Evolutionary conservation across 345 rosid genomes (phyloP).

Genomic region (Camelina laxa): DNA sequence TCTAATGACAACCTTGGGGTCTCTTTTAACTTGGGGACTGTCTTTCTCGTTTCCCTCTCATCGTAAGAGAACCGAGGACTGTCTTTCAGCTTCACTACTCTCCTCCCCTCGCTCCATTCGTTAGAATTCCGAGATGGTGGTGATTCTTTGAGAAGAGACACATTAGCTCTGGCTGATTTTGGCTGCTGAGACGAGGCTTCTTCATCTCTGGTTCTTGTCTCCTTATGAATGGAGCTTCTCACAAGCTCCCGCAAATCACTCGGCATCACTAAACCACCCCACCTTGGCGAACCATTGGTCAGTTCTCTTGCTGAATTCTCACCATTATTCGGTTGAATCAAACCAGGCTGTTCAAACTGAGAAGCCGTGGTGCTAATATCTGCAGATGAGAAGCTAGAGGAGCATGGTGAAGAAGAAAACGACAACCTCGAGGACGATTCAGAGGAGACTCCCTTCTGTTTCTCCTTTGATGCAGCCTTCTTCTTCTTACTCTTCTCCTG

Average conservation of each 20-base stretch:
- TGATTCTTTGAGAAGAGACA: slow-evolving; percentile 53
- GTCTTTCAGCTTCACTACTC: slow-evolving; percentile 51
- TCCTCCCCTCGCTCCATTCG: slow-evolving; percentile 48
- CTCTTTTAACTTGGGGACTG: slow-evolving; percentile 70
- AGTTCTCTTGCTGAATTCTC: slow-evolving; percentile 38
- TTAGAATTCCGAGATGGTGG: slow-evolving; percentile 49
- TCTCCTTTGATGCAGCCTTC: slow-evolving; percentile 54
- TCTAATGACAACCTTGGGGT: slow-evolving; percentile 88
- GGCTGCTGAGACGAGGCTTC: slow-evolving; percentile 67
- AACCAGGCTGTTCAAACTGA: slow-evolving; percentile 52
- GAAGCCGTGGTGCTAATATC: slow-evolving; percentile 59
- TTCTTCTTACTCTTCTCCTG: slow-evolving; percentile 65
- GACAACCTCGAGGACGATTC: slow-evolving; percentile 71
- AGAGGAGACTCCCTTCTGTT: slow-evolving; percentile 55
- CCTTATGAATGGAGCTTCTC: slow-evolving; percentile 68
- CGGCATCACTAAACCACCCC: slow-evolving; percentile 47
- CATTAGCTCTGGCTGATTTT: slow-evolving; percentile 53
- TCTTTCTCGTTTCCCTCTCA: slow-evolving; percentile 68
- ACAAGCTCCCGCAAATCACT: slow-evolving; percentile 61
- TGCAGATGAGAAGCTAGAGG: slow-evolving; percentile 73
- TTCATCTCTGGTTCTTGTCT: slow-evolving; percentile 62
- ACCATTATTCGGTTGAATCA: slow-evolving; percentile 41
- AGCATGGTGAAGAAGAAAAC: slow-evolving; percentile 74
- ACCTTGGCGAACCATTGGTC: slow-evolving; percentile 43
- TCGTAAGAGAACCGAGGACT: slow-evolving; percentile 87